These are phyloP conservation scores for Filobasidium wieringae DNA, from an alignment of 768 basidiomycete genomes.

Conservation along the genomic window DNA sequence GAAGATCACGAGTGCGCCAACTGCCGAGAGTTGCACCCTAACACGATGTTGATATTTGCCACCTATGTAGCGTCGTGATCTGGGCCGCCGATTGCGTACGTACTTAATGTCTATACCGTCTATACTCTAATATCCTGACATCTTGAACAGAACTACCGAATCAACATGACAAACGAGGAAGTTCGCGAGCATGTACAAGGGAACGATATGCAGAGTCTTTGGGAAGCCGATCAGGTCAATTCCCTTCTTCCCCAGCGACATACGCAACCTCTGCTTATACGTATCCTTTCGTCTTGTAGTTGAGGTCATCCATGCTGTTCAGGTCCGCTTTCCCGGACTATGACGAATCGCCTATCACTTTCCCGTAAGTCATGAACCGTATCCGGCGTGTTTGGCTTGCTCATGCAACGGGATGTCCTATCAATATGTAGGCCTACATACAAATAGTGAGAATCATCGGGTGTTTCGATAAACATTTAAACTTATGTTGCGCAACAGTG, in stretches of 20 bases:
- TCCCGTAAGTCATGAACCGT: constrained; percentile 39
- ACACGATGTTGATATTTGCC: neutral
- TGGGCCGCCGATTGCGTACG: constrained; percentile 75
- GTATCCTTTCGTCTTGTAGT: constrained; percentile 41
- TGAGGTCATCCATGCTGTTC: constrained; percentile 58
- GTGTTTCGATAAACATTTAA: constrained; percentile 18
- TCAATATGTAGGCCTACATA: constrained; percentile 63
- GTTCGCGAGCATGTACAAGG: constrained; percentile 56
- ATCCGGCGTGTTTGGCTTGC: no score
- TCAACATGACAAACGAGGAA: constrained; percentile 69
- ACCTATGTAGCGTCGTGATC: constrained; percentile 62
- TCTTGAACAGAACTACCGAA: constrained; percentile 83
- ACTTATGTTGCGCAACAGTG: constrained; percentile 23
- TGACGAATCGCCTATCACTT: constrained; percentile 78
- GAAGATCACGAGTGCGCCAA: constrained; percentile 72
- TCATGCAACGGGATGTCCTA: no score
- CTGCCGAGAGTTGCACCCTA: neutral
- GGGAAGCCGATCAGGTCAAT: constrained; percentile 74
- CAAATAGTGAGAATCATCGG: constrained; percentile 60
- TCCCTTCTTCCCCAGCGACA: neutral
- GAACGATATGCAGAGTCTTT: constrained; percentile 59
- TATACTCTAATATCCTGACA: neutral
- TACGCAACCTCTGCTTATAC: neutral
- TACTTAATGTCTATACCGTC: neutral
- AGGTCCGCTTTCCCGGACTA: constrained; percentile 70